A percentile compares a stretch with the other conserved stretches of the same genome.
Conservation (phyloP, 2,329 filamentous ascomycete species). For the Botrytis sinoallii region DNA sequence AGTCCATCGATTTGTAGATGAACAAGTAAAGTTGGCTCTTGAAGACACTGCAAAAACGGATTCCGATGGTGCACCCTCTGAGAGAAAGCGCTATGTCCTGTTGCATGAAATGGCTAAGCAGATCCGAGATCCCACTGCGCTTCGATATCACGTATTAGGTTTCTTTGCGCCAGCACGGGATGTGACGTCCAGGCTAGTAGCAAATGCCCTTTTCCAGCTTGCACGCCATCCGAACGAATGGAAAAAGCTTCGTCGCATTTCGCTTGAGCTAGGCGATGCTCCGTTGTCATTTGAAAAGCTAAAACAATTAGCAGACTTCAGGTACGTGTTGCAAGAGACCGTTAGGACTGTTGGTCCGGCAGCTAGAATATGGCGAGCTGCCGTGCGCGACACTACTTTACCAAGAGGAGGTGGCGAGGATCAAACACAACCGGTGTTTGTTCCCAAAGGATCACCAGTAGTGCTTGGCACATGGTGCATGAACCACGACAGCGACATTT, state of each 20-base stretch:
- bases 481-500: slow-evolving; percentile 50
- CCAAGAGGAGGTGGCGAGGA: slow-evolving; percentile 36
- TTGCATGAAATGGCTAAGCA: slow-evolving; percentile 17
- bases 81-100: slow-evolving; percentile 2
- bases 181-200: neutral
- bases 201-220: slow-evolving; percentile 12
- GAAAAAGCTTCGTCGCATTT: slow-evolving; percentile 10
- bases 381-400: slow-evolving; percentile 29
- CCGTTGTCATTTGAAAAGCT: slow-evolving; percentile 47
- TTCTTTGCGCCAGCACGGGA: slow-evolving; percentile 13
- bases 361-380: slow-evolving; percentile 20
- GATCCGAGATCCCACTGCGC: slow-evolving; percentile 5
- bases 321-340: slow-evolving; percentile 56
- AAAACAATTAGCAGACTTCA: slow-evolving; percentile 51
- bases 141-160: slow-evolving; percentile 8
- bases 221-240: slow-evolving; percentile 13
- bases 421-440: slow-evolving; percentile 29
- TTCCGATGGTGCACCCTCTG: neutral
- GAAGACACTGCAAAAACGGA: neutral
- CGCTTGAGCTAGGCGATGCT: neutral
- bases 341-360: slow-evolving; percentile 22
- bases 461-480: slow-evolving; percentile 28
- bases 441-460: slow-evolving; percentile 28
- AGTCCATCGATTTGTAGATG: slow-evolving; percentile 17
- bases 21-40: slow-evolving; percentile 20